A percentile compares a stretch with the other conserved stretches of the same genome.
These are phyloP conservation scores for Fraxinus anomala DNA, from an alignment of 257 asterid species.

Conservation along the genomic window DNA sequence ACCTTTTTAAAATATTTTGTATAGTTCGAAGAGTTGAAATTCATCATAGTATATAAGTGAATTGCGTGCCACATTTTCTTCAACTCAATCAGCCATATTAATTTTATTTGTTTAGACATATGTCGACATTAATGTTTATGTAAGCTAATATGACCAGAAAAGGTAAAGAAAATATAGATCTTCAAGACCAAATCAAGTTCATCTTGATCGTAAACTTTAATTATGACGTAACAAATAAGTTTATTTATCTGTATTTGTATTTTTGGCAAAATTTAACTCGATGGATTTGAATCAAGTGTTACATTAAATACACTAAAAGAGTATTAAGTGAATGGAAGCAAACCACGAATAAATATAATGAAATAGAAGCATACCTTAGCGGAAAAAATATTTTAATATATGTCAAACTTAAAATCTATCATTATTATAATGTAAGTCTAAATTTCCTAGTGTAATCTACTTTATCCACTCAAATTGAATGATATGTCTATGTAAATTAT, in stretches of 20 bases:
- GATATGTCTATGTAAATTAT: not conserved
- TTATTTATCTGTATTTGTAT: too few species aligned
- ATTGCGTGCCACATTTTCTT: constrained; percentile 28
- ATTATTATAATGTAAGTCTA: not conserved
- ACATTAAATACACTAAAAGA: too few species aligned
- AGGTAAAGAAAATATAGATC: not conserved
- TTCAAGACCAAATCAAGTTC: not conserved
- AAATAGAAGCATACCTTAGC: too few species aligned
- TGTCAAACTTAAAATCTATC: not conserved
- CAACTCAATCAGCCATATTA: not conserved
- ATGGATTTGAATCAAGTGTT: too few species aligned
- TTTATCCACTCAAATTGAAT: not conserved
- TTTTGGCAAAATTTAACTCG: too few species aligned
- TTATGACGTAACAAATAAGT: too few species aligned
- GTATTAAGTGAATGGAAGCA: too few species aligned
- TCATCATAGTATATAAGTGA: constrained; percentile 8
- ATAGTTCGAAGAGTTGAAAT: not conserved
- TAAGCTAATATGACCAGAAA: not conserved
- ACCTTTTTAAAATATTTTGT: constrained; percentile 29
- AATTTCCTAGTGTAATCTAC: not conserved
- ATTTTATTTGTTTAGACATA: too few species aligned
- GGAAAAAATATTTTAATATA: too few species aligned
- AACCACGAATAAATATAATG: too few species aligned
- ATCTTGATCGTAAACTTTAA: too few species aligned
- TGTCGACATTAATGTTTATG: not conserved